phyloP scores from a whole-genome alignment of 2,329 filamentous ascomycete genomes.

The Rhinocladiella similis region DNA sequence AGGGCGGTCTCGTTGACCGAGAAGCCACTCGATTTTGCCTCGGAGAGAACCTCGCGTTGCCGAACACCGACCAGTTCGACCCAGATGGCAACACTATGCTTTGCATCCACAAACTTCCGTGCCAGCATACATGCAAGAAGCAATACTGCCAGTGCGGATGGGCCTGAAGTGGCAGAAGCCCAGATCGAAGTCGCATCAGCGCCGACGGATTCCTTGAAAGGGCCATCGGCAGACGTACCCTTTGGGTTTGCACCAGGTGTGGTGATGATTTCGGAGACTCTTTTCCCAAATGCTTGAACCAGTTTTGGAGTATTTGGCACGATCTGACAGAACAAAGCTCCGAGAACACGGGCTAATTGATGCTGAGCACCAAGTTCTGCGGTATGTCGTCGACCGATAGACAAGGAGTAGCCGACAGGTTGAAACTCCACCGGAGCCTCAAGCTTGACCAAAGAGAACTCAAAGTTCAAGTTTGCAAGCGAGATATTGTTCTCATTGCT shows the following conservation, averaged over 20 bases:
- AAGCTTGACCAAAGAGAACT: constrained; percentile 44
- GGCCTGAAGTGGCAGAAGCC: constrained; percentile 40
- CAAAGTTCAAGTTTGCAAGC: constrained; percentile 40
- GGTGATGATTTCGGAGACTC: constrained; percentile 36
- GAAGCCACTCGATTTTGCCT: neutral
- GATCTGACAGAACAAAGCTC: constrained; percentile 40
- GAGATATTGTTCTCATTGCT: constrained; percentile 6
- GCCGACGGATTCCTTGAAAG: constrained; percentile 32
- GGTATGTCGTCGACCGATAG: constrained; percentile 31
- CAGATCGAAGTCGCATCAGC: constrained; percentile 38
- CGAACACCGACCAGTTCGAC: constrained; percentile 19
- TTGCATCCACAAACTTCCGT: constrained; percentile 24
- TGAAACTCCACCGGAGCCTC: constrained; percentile 43
- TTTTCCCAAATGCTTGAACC: constrained; percentile 36
- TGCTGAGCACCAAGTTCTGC: constrained; percentile 43
- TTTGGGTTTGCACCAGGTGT: constrained; percentile 7
- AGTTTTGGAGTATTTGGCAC: constrained; percentile 37
- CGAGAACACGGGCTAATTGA: constrained; percentile 41
- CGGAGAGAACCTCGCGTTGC: neutral
- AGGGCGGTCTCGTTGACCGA: neutral
- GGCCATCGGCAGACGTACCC: constrained; percentile 1
- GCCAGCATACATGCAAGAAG: constrained; percentile 37
- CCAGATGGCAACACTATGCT: constrained; percentile 33
- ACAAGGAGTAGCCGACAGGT: constrained; percentile 34
- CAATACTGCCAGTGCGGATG: constrained; percentile 32